phyloP scores from a whole-genome alignment of 352 stramenopile genomes.

The Phytophthora rubi region DNA sequence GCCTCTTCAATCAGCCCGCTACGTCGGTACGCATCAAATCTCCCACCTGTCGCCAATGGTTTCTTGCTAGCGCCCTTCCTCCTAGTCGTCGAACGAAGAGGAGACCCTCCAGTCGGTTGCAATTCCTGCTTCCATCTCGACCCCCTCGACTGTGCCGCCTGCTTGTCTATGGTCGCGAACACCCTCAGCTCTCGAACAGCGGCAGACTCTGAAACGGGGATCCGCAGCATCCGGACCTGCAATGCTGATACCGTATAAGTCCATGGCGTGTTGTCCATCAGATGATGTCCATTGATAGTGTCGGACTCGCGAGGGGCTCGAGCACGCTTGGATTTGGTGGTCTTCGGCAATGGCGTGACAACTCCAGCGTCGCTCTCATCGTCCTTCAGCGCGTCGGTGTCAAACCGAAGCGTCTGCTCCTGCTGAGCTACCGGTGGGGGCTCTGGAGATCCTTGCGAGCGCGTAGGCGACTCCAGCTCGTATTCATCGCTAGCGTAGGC shows the following conservation, averaged over 20 bases:
- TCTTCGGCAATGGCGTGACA: slow-evolving; percentile 20
- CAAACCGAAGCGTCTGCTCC: slow-evolving; percentile 14
- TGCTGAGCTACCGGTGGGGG: neutral
- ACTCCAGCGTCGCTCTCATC: slow-evolving; percentile 22
- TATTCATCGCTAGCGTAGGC: slow-evolving; percentile 44
- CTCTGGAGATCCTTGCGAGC: neutral
- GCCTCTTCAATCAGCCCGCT: slow-evolving; percentile 66
- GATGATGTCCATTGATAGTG: slow-evolving; percentile 22
- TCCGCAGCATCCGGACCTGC: slow-evolving; percentile 52
- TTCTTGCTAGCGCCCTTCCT: neutral
- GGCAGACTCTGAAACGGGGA: slow-evolving; percentile 44
- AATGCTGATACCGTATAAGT: slow-evolving; percentile 48
- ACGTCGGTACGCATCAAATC: slow-evolving; percentile 18
- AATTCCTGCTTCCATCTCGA: slow-evolving; percentile 64
- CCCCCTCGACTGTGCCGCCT: slow-evolving; percentile 53
- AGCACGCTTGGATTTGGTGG: slow-evolving; percentile 15
- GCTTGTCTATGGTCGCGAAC: slow-evolving; percentile 62
- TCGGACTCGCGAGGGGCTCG: slow-evolving; percentile 11
- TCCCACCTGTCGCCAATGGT: neutral
- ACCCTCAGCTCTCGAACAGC: slow-evolving; percentile 61
- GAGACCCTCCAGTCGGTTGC: slow-evolving; percentile 3
- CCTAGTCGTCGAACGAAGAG: slow-evolving; percentile 4
- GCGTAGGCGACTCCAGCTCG: slow-evolving; percentile 35
- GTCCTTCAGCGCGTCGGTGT: slow-evolving; percentile 15
- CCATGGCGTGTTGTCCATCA: slow-evolving; percentile 57